Conservation (phyloP, 768 basidiomycete genomes). For the Rhizopogon salebrosus region DNA sequence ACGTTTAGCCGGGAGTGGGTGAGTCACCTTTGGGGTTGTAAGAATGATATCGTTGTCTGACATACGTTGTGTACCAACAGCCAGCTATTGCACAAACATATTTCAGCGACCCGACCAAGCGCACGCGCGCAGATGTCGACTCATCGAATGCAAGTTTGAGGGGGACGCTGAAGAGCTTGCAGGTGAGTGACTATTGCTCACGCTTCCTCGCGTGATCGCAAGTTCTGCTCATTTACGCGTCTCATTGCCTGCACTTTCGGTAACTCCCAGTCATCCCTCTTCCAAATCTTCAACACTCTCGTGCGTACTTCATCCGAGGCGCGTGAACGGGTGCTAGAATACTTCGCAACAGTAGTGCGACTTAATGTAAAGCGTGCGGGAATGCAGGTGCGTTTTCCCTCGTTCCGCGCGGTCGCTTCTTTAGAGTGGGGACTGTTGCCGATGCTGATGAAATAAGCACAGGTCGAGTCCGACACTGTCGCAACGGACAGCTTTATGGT, state of each 20-base stretch:
- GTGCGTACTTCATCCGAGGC: conserved; percentile 76
- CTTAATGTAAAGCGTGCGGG: conserved; percentile 85
- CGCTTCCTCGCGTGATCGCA: not conserved
- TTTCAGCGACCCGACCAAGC: conserved; percentile 81
- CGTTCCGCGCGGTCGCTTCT: not conserved
- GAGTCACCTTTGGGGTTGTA: conserved; percentile 16
- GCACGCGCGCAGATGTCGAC: conserved; percentile 68
- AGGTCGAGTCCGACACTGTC: conserved; percentile 84
- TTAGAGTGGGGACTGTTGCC: no score
- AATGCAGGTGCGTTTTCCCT: conserved; percentile 58
- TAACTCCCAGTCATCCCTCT: conserved; percentile 62
- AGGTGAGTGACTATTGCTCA: conserved; percentile 40
- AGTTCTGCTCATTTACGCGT: not conserved
- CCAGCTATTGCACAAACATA: conserved; percentile 72
- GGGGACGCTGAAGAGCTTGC: conserved; percentile 80
- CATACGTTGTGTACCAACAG: conserved; percentile 32
- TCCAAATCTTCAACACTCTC: conserved; percentile 84
- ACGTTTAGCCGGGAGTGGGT: conserved; percentile 92
- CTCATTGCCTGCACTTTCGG: not conserved
- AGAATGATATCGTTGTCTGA: not conserved
- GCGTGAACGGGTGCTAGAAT: conserved; percentile 77
- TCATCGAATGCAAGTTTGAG: conserved; percentile 82
- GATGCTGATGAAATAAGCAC: not conserved
- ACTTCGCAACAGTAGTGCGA: conserved; percentile 68
- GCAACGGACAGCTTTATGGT: conserved; percentile 91